A percentile compares a stretch with the other conserved stretches of the same genome.
These are phyloP conservation scores for Tolypocladium ovalisporum DNA, from an alignment of 2,329 filamentous ascomycete genomes.

Conservation along the genomic window DNA sequence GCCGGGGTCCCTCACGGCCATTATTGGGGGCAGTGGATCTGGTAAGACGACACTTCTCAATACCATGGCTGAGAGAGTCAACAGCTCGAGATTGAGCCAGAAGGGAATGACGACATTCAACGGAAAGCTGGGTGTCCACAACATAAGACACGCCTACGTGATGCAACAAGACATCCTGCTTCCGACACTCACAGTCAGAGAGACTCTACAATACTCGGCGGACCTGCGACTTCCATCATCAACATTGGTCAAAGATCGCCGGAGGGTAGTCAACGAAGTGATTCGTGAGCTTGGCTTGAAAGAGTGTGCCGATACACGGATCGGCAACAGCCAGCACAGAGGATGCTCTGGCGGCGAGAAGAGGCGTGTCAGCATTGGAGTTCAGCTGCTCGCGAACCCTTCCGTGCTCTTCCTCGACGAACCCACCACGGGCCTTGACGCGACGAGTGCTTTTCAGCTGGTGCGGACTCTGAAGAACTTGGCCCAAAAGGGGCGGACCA, in stretches of 20 bases:
- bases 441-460: slow-evolving; percentile 65
- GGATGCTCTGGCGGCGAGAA: slow-evolving; percentile 75
- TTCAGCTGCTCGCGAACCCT: slow-evolving; percentile 70
- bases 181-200: slow-evolving; percentile 62
- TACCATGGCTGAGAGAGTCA: slow-evolving; percentile 57
- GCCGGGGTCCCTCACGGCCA: slow-evolving; percentile 59
- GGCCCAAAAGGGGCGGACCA: slow-evolving; percentile 56
- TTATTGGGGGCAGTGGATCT: slow-evolving; percentile 63
- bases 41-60: slow-evolving; percentile 66
- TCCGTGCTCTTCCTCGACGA: slow-evolving; percentile 71
- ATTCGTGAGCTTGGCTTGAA: slow-evolving; percentile 67
- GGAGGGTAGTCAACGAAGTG: slow-evolving; percentile 60
- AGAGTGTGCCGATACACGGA: slow-evolving; percentile 64
- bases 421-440: slow-evolving; percentile 68
- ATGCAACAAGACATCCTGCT: slow-evolving; percentile 69
- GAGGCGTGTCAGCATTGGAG: slow-evolving; percentile 63
- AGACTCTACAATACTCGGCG: slow-evolving; percentile 64
- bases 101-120: slow-evolving; percentile 53
- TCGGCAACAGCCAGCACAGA: slow-evolving; percentile 60
- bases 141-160: slow-evolving; percentile 55
- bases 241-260: slow-evolving; percentile 46
- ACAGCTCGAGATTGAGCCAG: slow-evolving; percentile 38
- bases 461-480: slow-evolving; percentile 59
- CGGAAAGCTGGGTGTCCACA: slow-evolving; percentile 37
- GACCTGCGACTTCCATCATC: slow-evolving; percentile 57